A percentile compares a stretch with the other conserved stretches of the same genome.
Conservation (phyloP, 176 grass and related monocot genomes). For the Avena insularis region DNA sequence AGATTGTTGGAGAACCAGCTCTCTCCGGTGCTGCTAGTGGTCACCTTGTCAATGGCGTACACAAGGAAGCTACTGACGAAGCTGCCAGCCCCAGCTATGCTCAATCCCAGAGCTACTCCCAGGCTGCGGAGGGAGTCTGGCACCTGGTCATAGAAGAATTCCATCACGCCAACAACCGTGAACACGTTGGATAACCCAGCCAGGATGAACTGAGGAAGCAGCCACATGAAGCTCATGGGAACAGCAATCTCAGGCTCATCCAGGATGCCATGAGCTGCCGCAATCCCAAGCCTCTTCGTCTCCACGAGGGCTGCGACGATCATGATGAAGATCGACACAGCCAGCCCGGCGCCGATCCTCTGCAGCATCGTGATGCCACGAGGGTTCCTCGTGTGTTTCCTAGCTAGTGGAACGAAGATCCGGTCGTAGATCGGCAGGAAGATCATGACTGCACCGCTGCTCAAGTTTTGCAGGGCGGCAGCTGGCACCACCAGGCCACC, state of each 20-base stretch:
- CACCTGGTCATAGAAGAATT: slow-evolving; percentile 37
- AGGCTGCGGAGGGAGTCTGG: slow-evolving; percentile 32
- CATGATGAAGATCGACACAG: slow-evolving; percentile 11
- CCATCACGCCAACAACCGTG: background rate
- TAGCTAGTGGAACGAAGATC: slow-evolving; percentile 43
- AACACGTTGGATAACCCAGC: background rate
- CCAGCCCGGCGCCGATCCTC: slow-evolving; percentile 53
- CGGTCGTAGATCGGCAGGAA: slow-evolving; percentile 58
- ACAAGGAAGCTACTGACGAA: slow-evolving; percentile 44
- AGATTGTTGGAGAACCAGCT: slow-evolving; percentile 38
- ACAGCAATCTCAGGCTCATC: slow-evolving; percentile 34
- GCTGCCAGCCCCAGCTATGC: slow-evolving; percentile 17
- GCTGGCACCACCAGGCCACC: slow-evolving; percentile 41
- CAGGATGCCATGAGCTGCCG: slow-evolving; percentile 38
- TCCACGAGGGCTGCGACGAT: slow-evolving; percentile 47
- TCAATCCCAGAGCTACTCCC: slow-evolving; percentile 27
- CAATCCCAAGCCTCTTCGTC: slow-evolving; percentile 46
- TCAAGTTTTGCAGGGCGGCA: slow-evolving; percentile 29
- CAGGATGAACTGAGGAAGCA: slow-evolving; percentile 38
- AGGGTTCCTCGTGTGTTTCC: slow-evolving; percentile 18
- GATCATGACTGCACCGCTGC: slow-evolving; percentile 26
- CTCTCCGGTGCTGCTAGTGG: background rate
- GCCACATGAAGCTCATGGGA: slow-evolving; percentile 54
- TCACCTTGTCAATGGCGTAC: slow-evolving; percentile 10
- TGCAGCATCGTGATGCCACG: slow-evolving; percentile 60